Evolutionary conservation across 208 protist species (phyloP).

Genomic region (Trypanosoma conorhini): DNA sequence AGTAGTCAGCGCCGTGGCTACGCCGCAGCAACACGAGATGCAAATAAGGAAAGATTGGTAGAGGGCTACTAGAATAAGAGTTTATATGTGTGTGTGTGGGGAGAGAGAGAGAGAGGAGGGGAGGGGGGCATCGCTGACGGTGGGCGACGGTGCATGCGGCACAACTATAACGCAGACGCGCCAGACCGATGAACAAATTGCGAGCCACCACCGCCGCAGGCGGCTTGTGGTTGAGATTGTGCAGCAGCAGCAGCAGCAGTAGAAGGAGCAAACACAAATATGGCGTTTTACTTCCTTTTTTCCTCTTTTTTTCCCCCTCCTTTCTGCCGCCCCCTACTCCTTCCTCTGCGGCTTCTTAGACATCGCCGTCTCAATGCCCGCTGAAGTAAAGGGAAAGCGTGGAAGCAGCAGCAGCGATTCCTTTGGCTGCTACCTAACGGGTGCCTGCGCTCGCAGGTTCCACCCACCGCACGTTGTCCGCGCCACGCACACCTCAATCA

Average conservation of each 20-base stretch:
- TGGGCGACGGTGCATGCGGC: background rate
- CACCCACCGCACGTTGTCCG: background rate
- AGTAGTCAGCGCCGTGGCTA: background rate
- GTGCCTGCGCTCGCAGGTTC: background rate
- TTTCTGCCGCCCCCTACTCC: too few species aligned
- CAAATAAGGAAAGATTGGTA: background rate
- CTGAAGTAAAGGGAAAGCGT: background rate
- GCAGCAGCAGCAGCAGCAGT: background rate
- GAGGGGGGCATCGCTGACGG: background rate
- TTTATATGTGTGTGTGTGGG: too few species aligned
- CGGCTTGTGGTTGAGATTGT: too few species aligned
- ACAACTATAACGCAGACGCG: background rate
- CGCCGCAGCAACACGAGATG: background rate
- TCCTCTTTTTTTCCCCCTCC: constrained; percentile 17
- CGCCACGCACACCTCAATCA: constrained; percentile 46
- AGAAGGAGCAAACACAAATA: background rate
- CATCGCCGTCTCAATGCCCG: background rate
- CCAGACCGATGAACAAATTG: constrained; percentile 13
- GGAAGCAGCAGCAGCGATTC: background rate
- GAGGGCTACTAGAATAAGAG: constrained; percentile 2
- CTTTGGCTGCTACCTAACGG: background rate
- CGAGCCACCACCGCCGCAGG: background rate
- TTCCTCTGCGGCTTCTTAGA: background rate
- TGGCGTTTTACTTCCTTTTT: constrained; percentile 12
- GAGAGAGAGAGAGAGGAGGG: constrained; percentile 13